phyloP scores from a whole-genome alignment of 148 eudicot species.

The Spergularia bocconei region DNA sequence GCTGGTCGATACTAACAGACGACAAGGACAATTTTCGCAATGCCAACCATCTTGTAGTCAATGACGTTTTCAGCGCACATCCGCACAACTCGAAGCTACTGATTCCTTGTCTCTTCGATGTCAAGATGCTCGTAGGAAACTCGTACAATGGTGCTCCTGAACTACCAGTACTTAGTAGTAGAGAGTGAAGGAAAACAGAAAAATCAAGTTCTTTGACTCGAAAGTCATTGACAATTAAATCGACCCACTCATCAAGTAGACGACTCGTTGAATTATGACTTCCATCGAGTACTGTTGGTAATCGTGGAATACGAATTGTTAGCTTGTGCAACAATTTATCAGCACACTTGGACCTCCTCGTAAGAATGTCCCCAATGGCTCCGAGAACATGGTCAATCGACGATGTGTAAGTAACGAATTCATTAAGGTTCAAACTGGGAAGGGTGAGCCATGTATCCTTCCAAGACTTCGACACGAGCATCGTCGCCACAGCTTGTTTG shows the following conservation, averaged over 20 bases:
- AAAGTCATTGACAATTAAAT: not conserved
- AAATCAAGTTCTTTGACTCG: not conserved
- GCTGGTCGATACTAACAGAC: not conserved
- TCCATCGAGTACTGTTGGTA: no score
- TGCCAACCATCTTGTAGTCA: not conserved
- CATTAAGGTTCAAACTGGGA: not conserved
- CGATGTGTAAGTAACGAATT: not conserved
- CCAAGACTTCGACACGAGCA: not conserved
- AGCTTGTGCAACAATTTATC: not conserved
- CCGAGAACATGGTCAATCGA: no score
- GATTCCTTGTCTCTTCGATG: not conserved
- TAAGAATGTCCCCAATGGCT: not conserved
- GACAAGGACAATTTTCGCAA: not conserved
- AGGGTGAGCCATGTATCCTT: not conserved
- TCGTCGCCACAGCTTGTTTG: slow-evolving; percentile 1
- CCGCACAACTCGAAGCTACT: not conserved
- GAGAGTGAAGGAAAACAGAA: no score
- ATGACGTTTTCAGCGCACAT: not conserved
- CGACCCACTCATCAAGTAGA: not conserved
- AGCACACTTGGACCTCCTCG: no score
- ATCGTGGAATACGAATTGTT: not conserved
- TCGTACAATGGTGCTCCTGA: no score
- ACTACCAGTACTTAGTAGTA: no score
- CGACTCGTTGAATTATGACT: not conserved
- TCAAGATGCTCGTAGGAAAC: not conserved